phyloP scores from a whole-genome alignment of 1,284 basidiomycete genomes.

The Pseudozyma pruni region DNA sequence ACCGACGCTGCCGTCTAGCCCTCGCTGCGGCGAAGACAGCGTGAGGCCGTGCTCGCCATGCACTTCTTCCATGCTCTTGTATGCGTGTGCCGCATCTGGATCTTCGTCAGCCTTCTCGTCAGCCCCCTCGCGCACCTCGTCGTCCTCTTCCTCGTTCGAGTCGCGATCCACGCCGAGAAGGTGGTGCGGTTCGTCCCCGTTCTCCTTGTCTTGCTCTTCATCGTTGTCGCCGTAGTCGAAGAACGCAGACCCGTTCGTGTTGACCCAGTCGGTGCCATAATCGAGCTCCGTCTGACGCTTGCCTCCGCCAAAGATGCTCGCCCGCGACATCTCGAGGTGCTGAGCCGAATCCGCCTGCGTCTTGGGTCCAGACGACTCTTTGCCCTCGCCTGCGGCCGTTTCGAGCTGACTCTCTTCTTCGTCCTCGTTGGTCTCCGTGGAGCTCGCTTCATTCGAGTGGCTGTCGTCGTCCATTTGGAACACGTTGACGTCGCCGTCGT shows the following conservation, averaged over 20 bases:
- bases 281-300: constrained; percentile 25
- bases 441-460: background rate
- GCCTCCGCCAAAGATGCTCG: constrained; percentile 29
- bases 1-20: background rate
- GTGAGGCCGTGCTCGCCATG: constrained; percentile 14
- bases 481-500: constrained; percentile 27
- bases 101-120: background rate
- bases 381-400: background rate
- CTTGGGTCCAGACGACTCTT: constrained; percentile 2
- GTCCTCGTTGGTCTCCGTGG: constrained; percentile 1
- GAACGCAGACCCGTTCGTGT: constrained; percentile 37
- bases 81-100: constrained; percentile 9
- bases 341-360: constrained; percentile 30
- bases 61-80: constrained; percentile 38
- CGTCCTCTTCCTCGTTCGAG: constrained; percentile 29
- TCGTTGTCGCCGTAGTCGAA: constrained; percentile 45
- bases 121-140: background rate
- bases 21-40: constrained; percentile 47
- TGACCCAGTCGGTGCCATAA: constrained; percentile 32
- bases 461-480: constrained; percentile 48
- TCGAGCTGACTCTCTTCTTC: constrained; percentile 13
- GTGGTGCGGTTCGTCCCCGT: constrained; percentile 50
- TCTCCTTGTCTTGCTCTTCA: constrained; percentile 29
- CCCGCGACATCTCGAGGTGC: constrained; percentile 38
- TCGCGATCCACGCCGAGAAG: constrained; percentile 45